Evolutionary conservation across 2,329 filamentous ascomycete genomes (phyloP).

Genomic region (Sodiomyces alkalinus): DNA sequence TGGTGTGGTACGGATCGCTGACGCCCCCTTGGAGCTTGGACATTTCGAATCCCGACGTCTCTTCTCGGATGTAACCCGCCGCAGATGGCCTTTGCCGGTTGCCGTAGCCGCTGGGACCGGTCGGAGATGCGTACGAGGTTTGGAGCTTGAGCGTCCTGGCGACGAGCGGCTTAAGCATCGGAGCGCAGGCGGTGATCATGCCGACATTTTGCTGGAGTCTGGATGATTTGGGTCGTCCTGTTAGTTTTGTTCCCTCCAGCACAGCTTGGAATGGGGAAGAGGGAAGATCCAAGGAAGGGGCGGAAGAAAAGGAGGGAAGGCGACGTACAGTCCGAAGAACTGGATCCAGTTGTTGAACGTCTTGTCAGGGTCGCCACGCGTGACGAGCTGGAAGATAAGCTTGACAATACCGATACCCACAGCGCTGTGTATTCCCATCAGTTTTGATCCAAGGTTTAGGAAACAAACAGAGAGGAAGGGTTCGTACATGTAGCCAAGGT

Average conservation of each 20-base stretch:
- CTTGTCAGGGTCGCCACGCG: slow-evolving; percentile 10
- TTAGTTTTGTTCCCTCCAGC: background rate
- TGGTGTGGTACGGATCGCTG: no score
- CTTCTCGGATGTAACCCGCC: background rate
- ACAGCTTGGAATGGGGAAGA: background rate
- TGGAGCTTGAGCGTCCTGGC: slow-evolving; percentile 4
- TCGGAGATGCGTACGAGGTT: background rate
- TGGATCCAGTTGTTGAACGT: background rate
- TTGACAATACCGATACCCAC: slow-evolving; percentile 24
- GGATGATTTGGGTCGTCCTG: background rate
- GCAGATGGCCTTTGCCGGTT: background rate
- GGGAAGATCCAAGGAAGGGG: no score
- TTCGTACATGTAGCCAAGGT: slow-evolving; percentile 24
- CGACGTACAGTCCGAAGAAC: background rate
- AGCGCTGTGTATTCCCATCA: slow-evolving; percentile 12
- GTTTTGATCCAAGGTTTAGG: rapidly evolving
- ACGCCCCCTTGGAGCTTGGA: no score
- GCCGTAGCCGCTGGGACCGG: background rate
- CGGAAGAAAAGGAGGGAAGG: no score
- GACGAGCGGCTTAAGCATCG: slow-evolving; percentile 12
- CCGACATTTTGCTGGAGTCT: slow-evolving; percentile 14
- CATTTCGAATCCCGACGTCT: background rate
- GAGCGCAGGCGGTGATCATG: slow-evolving; percentile 13
- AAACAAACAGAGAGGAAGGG: slow-evolving; percentile 1
- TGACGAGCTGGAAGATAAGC: slow-evolving; percentile 19